Base-by-base conservation (phyloP, 495 filamentous ascomycete species). In the Trichocladium antarcticum region DNA sequence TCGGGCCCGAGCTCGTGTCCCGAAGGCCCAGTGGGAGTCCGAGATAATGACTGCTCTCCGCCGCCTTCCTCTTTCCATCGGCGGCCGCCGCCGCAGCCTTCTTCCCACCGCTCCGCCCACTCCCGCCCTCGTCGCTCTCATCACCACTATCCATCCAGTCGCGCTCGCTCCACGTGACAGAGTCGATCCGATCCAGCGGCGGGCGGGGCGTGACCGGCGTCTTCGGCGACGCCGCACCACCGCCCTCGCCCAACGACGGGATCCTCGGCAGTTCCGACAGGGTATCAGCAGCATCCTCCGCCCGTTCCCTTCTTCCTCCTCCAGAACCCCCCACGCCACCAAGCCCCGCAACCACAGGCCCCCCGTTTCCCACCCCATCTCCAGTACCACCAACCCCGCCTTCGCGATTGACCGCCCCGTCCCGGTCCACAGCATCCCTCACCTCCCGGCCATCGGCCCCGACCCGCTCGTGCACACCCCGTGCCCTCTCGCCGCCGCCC, bases 111-210 rank as follows among this genome's bases (percentile, higher is more conserved):
- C 56, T 58, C 21, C 44, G 12, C 16, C 44, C 36, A 57, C 56
- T 37, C 42, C 58, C 48, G 37, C 53, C 45, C 12, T 65, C 54
- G 28, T 74, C 72, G 41, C 67, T 72, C 40, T 77, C 74, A 31
- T 73, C 65, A 20, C 59, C 74, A 35, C 71, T 75, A 47, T 76
- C 73, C 3, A 56, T 57, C 61, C 73, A 78, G 38, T 78, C 71
- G 15, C 69, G 62, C 6, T 78, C 75, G 54, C 73, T 76, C 75
- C 75, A 78, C 21, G 58, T 68, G 35, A 61, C 58, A n/a, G 70
- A 70, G 45, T 76, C 63, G 15, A 54, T 37, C 22, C 58, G 53
- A 19, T 71, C 60, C 8, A 60, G 37, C 5, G 48, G 54, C 10
- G 62, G 60, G 6, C 64, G 66, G 14, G 57, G 29, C 8, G 60